Percentiles rank a stretch among this genome's conserved stretches.
These are phyloP conservation scores for Hortaea sp. DNA, from an alignment of 2,329 filamentous ascomycete species.

Conservation along the genomic window DNA sequence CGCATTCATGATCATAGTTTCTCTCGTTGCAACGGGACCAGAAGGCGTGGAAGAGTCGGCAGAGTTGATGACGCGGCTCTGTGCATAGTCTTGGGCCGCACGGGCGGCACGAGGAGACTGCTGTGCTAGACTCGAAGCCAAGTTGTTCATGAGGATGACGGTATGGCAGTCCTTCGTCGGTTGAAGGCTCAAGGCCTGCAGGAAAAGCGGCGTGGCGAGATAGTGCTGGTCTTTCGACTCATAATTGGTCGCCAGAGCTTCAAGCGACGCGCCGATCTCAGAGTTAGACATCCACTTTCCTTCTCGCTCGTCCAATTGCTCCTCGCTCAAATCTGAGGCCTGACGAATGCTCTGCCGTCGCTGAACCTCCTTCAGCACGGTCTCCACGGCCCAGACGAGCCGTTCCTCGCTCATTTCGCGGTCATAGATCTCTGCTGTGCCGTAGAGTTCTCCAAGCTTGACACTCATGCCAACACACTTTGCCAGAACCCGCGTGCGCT, in stretches of 20 bases:
- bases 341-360: constrained; percentile 41
- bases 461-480: constrained; percentile 67
- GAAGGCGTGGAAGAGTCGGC: constrained; percentile 16
- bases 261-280: constrained; percentile 63
- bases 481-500: constrained; percentile 57
- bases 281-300: constrained; percentile 60
- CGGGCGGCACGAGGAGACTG: constrained; percentile 36
- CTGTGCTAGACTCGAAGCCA: constrained; percentile 63
- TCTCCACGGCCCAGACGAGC: constrained; percentile 73
- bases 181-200: constrained; percentile 69
- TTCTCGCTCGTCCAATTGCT: constrained; percentile 46
- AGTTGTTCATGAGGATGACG: constrained; percentile 77
- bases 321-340: constrained; percentile 6
- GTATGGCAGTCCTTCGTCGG: constrained; percentile 60
- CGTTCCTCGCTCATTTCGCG: constrained; percentile 63
- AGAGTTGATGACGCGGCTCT: constrained; percentile 25
- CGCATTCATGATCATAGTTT: constrained; percentile 58
- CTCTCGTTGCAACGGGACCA: constrained; percentile 40
- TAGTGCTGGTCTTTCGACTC: constrained; percentile 64
- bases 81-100: constrained; percentile 20
- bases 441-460: constrained; percentile 78
- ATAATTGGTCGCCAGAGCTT: constrained; percentile 72
- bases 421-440: constrained; percentile 64
- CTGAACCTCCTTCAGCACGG: constrained; percentile 62
- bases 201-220: constrained; percentile 73